These are phyloP conservation scores for Phalaenopsis aphrodite DNA, from an alignment of 106 monocot genomes.

Conservation along the genomic window DNA sequence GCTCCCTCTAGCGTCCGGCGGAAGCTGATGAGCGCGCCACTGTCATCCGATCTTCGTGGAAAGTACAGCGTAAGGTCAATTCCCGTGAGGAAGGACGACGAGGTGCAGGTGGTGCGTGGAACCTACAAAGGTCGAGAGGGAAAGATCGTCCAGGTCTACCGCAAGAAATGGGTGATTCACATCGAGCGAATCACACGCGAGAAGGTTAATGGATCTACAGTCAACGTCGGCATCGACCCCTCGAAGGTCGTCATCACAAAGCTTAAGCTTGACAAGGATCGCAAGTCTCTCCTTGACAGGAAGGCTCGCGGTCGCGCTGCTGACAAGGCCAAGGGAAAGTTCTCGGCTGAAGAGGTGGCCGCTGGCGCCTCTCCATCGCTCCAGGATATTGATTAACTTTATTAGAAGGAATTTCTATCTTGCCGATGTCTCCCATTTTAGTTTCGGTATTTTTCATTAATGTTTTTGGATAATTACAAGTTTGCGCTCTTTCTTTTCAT, in stretches of 20 bases:
- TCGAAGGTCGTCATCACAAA: slow-evolving; percentile 50
- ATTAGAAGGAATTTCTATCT: background rate
- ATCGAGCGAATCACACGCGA: slow-evolving; percentile 44
- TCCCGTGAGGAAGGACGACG: slow-evolving; percentile 28
- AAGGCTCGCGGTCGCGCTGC: slow-evolving; percentile 33
- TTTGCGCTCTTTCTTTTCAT: background rate
- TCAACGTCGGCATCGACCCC: slow-evolving; percentile 40
- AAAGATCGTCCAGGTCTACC: slow-evolving; percentile 56
- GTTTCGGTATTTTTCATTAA: background rate
- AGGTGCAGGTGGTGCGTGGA: slow-evolving; percentile 44
- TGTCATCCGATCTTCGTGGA: slow-evolving; percentile 26
- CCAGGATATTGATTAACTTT: slow-evolving; percentile 22
- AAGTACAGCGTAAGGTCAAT: slow-evolving; percentile 35
- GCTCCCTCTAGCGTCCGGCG: slow-evolving; percentile 46
- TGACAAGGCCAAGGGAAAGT: slow-evolving; percentile 59
- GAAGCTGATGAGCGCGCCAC: slow-evolving; percentile 45
- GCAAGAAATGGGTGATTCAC: slow-evolving; percentile 47
- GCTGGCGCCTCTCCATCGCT: slow-evolving; percentile 20
- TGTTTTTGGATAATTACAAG: background rate
- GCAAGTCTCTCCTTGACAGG: slow-evolving; percentile 34
- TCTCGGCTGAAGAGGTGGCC: slow-evolving; percentile 45
- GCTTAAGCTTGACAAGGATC: slow-evolving; percentile 51
- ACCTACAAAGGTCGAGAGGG: slow-evolving; percentile 51
- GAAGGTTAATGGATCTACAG: slow-evolving; percentile 50
- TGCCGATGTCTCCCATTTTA: background rate